Conservation (phyloP, 73 alveolate species). For the Tetrahymena malaccensis region DNA sequence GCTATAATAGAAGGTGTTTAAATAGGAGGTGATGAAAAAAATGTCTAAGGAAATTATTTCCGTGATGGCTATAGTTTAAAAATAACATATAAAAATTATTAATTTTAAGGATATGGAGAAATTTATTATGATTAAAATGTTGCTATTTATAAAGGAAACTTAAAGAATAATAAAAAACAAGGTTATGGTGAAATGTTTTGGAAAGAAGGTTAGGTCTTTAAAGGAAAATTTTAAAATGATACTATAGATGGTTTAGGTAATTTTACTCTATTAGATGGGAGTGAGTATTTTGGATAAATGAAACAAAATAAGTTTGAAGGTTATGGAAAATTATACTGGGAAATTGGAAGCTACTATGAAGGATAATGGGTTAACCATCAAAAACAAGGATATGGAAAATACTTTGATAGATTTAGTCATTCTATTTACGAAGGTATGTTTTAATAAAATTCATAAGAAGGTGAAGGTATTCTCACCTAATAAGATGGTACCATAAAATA, state of each 20-base stretch:
- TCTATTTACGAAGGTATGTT: neutral
- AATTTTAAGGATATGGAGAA: neutral
- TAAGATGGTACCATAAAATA: neutral
- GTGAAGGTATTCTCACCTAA: neutral
- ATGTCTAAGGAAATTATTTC: neutral
- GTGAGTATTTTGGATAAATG: neutral
- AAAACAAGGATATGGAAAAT: neutral
- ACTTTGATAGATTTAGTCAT: neutral
- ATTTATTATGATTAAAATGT: neutral
- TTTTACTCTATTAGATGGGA: neutral
- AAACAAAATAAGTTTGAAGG: neutral
- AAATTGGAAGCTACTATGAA: neutral
- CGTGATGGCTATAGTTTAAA: neutral
- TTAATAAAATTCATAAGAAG: neutral
- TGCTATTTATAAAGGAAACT: neutral
- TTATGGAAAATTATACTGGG: neutral
- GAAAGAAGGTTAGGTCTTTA: neutral
- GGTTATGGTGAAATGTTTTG: conserved; percentile 4
- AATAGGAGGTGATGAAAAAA: neutral
- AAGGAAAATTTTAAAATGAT: neutral
- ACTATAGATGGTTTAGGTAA: neutral
- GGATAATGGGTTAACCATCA: neutral
- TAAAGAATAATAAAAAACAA: too few relatives aligned
- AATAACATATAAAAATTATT: neutral
- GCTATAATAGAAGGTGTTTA: neutral